These are phyloP conservation scores for Actinomucor elegans DNA, from an alignment of 371 early-diverging fungal species.

Conservation along the genomic window DNA sequence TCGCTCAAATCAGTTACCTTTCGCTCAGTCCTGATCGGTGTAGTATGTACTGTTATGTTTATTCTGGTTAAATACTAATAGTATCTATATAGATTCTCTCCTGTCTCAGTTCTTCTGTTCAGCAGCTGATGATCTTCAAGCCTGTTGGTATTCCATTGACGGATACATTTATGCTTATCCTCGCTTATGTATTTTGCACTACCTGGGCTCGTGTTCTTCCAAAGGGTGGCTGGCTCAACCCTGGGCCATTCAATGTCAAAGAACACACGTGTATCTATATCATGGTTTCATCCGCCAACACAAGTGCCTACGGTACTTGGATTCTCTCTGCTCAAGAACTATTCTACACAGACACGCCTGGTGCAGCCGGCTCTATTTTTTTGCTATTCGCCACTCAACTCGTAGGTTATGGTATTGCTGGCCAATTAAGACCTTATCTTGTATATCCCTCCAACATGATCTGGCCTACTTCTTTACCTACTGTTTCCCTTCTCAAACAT, in stretches of 20 bases:
- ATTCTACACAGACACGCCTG: slow-evolving; percentile 48
- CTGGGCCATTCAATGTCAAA: slow-evolving; percentile 47
- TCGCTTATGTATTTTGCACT: slow-evolving; percentile 39
- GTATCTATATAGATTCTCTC: slow-evolving; percentile 26
- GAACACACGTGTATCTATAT: slow-evolving; percentile 45
- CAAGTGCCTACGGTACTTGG: slow-evolving; percentile 48
- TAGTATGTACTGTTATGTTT: slow-evolving; percentile 20
- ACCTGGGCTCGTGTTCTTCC: slow-evolving; percentile 34
- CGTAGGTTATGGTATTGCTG: slow-evolving; percentile 84
- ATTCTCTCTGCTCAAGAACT: slow-evolving; percentile 58
- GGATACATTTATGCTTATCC: slow-evolving; percentile 43
- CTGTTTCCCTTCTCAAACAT: slow-evolving; percentile 72
- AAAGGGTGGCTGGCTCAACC: slow-evolving; percentile 36
- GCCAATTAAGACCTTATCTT: slow-evolving; percentile 74
- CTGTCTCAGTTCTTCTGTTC: slow-evolving; percentile 38
- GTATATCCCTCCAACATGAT: slow-evolving; percentile 85
- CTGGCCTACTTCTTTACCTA: slow-evolving; percentile 83
- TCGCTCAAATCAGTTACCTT: slow-evolving; percentile 21
- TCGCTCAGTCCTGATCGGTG: slow-evolving; percentile 24
- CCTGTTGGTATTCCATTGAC: slow-evolving; percentile 40
- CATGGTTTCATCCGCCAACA: slow-evolving; percentile 37
- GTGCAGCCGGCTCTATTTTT: slow-evolving; percentile 46
- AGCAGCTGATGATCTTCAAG: slow-evolving; percentile 45
- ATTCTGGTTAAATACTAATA: background rate
- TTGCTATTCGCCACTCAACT: slow-evolving; percentile 67